Evolutionary conservation across 2,329 filamentous ascomycete species (phyloP), one percentile per base, ranked within the genome.

Genomic region (Xylariaceae sp.): DNA sequence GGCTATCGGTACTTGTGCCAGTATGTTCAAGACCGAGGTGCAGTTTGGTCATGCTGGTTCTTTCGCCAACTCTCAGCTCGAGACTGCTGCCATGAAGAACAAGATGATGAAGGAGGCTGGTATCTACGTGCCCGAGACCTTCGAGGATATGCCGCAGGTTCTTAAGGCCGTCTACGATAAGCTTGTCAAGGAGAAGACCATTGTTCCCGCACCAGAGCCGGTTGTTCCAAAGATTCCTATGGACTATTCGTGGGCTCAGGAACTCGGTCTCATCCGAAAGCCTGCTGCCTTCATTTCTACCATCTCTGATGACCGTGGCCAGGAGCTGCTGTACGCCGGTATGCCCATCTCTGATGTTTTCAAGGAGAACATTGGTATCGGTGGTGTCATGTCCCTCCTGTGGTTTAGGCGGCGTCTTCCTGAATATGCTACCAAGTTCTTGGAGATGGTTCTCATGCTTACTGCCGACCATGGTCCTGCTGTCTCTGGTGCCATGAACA

Each of bases 341-440:
- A 96, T 99, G 89, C 94, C 94, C 70, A 99, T 99, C 71, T 97
- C 94, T n/a, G 94, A 99, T 72, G 94, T 99, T 62, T 99, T 99
- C 87, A 89, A 78, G 74, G 94, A 99, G 81, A 92, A 97, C 67
- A 97, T 99, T 68, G 94, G 94, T 67, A 97, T 99, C 67, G 94
- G 94, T 73, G 94, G 94, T 87, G 94, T 99, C 78, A 99, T 99
- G 94, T 96, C 94, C 57, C 85, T 99, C 54, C 82, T 99, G 67
- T 99, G 94, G 94, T 99, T 99, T 91, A 92, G 94, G 70, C 92
- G 94, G 76, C 89, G 94, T 71, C 88, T 99, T 60, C 94, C 94
- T 61, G 80, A 87, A 70, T 97, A 96, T 73, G 94, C 94, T 70
- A 95, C 90, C 83, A 95, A 95, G 79, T 99, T 99, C 83, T 79